Percentiles rank a stretch among this genome's conserved stretches.
These are phyloP conservation scores for Chaetoscypha palmicola DNA, from an alignment of 2,329 filamentous ascomycete species.

Conservation along the genomic window DNA sequence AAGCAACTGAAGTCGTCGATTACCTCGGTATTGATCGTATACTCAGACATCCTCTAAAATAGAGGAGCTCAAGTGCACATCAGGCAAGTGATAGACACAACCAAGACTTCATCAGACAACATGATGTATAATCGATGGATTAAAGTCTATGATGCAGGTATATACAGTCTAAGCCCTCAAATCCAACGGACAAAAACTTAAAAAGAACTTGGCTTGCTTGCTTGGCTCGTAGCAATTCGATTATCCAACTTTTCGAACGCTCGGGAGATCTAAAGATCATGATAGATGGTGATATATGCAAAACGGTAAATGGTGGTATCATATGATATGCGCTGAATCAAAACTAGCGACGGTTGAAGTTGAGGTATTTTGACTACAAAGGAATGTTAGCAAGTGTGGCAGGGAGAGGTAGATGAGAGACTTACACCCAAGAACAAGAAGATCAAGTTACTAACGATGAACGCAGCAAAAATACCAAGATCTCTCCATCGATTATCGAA, in stretches of 20 bases:
- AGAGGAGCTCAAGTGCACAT: no score
- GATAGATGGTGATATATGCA: not conserved
- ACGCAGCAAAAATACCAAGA: conserved; percentile 69
- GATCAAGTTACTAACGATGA: conserved; percentile 70
- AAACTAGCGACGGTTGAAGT: conserved; percentile 38
- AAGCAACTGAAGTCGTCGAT: no score
- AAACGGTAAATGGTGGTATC: not conserved
- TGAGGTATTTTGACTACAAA: conserved; percentile 34
- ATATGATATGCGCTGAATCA: not conserved
- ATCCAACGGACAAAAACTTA: not conserved
- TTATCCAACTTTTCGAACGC: not conserved
- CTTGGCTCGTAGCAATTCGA: not conserved
- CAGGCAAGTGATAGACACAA: not conserved
- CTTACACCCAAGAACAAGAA: conserved; percentile 46
- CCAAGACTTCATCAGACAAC: not conserved
- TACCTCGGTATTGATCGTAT: no score
- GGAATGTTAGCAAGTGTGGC: conserved; percentile 16
- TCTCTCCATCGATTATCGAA: conserved; percentile 74
- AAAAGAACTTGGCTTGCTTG: not conserved
- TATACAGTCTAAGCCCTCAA: not conserved
- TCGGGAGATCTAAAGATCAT: no score
- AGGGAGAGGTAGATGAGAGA: no score
- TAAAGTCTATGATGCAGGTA: not conserved
- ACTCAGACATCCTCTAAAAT: no score
- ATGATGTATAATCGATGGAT: not conserved